Evolutionary conservation across 2,329 filamentous ascomycete genomes (phyloP).

Genomic region (Aaosphaeria pasadenensis): DNA sequence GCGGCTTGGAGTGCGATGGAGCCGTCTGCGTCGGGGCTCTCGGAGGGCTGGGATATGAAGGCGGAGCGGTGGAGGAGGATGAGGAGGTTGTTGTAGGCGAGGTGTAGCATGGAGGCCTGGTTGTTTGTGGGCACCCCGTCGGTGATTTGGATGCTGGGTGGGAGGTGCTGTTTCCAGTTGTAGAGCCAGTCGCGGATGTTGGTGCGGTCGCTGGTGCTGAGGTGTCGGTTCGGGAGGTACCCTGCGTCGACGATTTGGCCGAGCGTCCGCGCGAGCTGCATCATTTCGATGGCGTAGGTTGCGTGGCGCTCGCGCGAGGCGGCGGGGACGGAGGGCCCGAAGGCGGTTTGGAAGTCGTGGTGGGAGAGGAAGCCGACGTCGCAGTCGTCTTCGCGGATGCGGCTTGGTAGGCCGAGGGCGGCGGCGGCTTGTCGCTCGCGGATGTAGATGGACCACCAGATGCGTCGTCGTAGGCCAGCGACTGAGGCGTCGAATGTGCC

Average conservation of each 20-base stretch:
- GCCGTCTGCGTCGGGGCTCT: slow-evolving; percentile 28
- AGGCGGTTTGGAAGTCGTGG: slow-evolving; percentile 37
- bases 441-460: slow-evolving; percentile 57
- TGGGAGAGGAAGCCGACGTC: slow-evolving; percentile 41
- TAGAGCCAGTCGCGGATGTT: neutral
- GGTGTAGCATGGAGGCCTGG: slow-evolving; percentile 39
- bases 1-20: slow-evolving; percentile 46
- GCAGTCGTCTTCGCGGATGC: slow-evolving; percentile 51
- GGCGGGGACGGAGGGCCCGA: slow-evolving; percentile 15
- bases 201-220: neutral
- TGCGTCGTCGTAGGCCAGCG: slow-evolving; percentile 44
- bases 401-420: slow-evolving; percentile 45
- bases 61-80: slow-evolving; percentile 45
- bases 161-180: neutral
- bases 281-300: neutral
- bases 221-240: neutral
- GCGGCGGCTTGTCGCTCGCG: slow-evolving; percentile 49
- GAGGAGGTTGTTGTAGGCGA: slow-evolving; percentile 48
- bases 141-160: slow-evolving; percentile 29
- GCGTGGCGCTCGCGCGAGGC: neutral
- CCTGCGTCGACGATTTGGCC: neutral
- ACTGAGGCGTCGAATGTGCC: slow-evolving; percentile 20
- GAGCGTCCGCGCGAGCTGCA: neutral
- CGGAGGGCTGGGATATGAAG: slow-evolving; percentile 35
- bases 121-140: slow-evolving; percentile 28